Percentiles rank a stretch among this genome's conserved stretches.
Evolutionary conservation across 805 yeast species (phyloP).

Genomic region (Myxozyma melibiosi): DNA sequence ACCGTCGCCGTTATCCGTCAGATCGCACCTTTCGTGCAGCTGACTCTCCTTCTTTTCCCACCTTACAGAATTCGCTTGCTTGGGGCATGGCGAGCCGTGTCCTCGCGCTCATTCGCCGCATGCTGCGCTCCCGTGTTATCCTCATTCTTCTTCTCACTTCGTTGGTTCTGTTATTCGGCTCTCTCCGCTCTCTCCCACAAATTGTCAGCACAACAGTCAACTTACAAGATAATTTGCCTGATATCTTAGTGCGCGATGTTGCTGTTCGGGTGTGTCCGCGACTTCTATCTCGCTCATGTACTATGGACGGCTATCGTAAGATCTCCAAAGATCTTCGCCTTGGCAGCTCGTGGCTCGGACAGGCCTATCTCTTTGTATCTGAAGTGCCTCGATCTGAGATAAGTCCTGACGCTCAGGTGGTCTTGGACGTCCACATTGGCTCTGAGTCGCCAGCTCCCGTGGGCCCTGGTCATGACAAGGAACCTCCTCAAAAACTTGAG

Average conservation of each 20-base stretch:
- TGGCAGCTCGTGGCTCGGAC: slow-evolving; percentile 49
- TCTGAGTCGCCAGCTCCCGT: slow-evolving; percentile 8
- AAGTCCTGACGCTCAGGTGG: slow-evolving; percentile 5
- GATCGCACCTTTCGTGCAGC: neutral
- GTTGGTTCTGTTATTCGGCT: too few species aligned
- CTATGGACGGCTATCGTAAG: slow-evolving; percentile 47
- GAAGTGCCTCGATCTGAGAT: slow-evolving; percentile 36
- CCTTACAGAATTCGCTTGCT: neutral
- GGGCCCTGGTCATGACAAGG: neutral
- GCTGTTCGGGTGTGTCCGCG: slow-evolving; percentile 21
- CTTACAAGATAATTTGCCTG: slow-evolving; percentile 3
- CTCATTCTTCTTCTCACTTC: neutral
- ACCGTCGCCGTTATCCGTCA: neutral
- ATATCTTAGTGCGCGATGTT: slow-evolving; percentile 6
- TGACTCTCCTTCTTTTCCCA: neutral
- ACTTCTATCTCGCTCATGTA: slow-evolving; percentile 18
- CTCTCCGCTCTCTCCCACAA: neutral
- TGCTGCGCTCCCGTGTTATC: slow-evolving; percentile 13
- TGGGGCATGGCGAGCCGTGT: slow-evolving; percentile 14
- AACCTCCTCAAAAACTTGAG: neutral
- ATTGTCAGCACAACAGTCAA: neutral
- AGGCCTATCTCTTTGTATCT: slow-evolving; percentile 46
- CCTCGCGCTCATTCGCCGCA: slow-evolving; percentile 3
- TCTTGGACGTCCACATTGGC: slow-evolving; percentile 26
- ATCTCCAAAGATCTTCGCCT: slow-evolving; percentile 53